Conservation (phyloP, 345 rosid species). For the Gossypium australe region DNA sequence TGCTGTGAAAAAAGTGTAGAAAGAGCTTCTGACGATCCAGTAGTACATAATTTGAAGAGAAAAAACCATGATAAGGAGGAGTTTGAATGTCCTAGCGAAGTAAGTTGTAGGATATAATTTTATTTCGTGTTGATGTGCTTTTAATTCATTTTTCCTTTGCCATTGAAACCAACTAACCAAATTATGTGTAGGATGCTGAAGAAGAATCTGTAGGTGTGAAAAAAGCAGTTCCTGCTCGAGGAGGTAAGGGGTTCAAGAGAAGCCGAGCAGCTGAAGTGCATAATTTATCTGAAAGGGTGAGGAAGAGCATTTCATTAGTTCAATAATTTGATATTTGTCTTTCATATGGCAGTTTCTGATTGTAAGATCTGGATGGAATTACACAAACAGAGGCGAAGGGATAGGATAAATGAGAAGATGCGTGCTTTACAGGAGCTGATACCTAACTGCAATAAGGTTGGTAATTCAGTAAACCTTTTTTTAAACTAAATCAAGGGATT, state of each 20-base stretch:
- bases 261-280: slow-evolving; percentile 95
- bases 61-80: slow-evolving; percentile 51
- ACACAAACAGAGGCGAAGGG: slow-evolving; percentile 71
- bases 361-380: slow-evolving; percentile 13
- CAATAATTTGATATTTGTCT: slow-evolving; percentile 5
- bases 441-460: slow-evolving; percentile 89
- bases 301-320: slow-evolving; percentile 19
- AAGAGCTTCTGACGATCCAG: slow-evolving; percentile 48
- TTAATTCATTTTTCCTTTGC: slow-evolving; percentile 2
- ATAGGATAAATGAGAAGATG: slow-evolving; percentile 93
- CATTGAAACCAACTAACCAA: neutral
- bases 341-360: slow-evolving; percentile 11
- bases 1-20: slow-evolving; percentile 68
- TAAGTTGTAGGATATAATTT: slow-evolving; percentile 23
- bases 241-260: slow-evolving; percentile 56
- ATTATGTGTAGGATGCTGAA: slow-evolving; percentile 54
- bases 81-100: slow-evolving; percentile 67
- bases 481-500: neutral
- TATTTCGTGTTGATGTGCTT: neutral
- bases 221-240: slow-evolving; percentile 38
- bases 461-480: neutral
- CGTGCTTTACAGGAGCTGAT: slow-evolving; percentile 89
- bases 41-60: slow-evolving; percentile 48
- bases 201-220: slow-evolving; percentile 54
- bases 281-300: slow-evolving; percentile 94